Evolutionary conservation across 2,329 filamentous ascomycete genomes (phyloP).

Genomic region (Aurifilum marmelostoma): DNA sequence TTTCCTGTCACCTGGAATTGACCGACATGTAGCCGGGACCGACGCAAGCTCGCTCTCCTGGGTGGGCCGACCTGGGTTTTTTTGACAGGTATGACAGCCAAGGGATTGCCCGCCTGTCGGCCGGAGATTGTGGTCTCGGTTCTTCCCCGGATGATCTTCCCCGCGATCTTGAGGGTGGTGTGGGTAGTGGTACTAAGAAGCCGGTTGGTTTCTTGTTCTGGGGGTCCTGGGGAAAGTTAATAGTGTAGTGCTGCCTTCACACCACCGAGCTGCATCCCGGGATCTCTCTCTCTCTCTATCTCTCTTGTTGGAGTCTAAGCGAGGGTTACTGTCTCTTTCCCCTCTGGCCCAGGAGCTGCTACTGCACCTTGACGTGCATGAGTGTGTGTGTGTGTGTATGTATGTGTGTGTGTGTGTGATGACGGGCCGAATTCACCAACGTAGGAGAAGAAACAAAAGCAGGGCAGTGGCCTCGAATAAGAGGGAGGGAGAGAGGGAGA

Average conservation of each 20-base stretch:
- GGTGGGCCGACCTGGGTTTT: neutral
- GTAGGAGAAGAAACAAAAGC: neutral
- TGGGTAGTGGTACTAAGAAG: neutral
- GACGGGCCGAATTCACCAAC: conserved; percentile 34
- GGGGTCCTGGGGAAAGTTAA: neutral
- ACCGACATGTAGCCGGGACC: conserved; percentile 11
- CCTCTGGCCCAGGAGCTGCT: neutral
- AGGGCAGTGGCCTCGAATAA: neutral
- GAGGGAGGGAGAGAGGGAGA: no score
- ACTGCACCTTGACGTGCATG: conserved; percentile 1
- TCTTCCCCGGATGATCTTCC: conserved; percentile 4
- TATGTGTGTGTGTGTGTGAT: conserved; percentile 10
- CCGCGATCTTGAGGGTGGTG: neutral
- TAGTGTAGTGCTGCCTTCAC: no score
- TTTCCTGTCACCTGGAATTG: neutral
- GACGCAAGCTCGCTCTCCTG: neutral
- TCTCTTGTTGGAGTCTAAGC: no score
- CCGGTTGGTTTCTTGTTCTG: neutral
- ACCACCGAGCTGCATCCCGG: neutral
- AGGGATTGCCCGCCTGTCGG: neutral
- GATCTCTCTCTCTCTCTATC: neutral
- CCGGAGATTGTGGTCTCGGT: neutral
- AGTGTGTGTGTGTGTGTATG: no score
- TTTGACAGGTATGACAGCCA: neutral
- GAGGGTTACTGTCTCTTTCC: no score